Conservation (phyloP, 495 filamentous ascomycete genomes). For the Cairneyella variabilis region DNA sequence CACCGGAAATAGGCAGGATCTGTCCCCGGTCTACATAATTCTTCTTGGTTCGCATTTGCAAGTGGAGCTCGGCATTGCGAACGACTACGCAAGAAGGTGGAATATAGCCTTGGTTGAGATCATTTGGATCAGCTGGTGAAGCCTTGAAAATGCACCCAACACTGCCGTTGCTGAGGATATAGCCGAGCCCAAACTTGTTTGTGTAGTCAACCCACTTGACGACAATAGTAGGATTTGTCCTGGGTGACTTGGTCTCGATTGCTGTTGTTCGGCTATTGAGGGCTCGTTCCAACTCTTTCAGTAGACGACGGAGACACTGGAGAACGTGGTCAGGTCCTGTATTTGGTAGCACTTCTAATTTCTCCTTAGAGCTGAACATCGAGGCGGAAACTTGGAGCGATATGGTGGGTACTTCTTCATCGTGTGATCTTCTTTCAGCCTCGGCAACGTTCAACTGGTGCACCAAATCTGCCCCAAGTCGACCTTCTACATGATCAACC, state of each 20-base stretch:
- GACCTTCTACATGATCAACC: slow-evolving; percentile 16
- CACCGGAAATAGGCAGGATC: slow-evolving; percentile 56
- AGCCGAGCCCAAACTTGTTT: slow-evolving; percentile 84
- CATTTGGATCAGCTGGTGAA: slow-evolving; percentile 45
- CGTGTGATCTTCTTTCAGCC: slow-evolving; percentile 5
- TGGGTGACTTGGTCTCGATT: slow-evolving; percentile 36
- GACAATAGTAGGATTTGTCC: slow-evolving; percentile 50
- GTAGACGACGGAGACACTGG: slow-evolving; percentile 42
- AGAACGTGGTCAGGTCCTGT: slow-evolving; percentile 51
- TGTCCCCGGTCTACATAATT: slow-evolving; percentile 58
- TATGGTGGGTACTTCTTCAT: slow-evolving; percentile 6
- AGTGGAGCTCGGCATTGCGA: slow-evolving; percentile 57
- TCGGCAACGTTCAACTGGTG: slow-evolving; percentile 16
- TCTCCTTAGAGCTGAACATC: slow-evolving; percentile 49
- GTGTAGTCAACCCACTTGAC: slow-evolving; percentile 96
- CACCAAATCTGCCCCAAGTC: slow-evolving; percentile 23
- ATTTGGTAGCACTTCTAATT: slow-evolving; percentile 40
- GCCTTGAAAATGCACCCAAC: slow-evolving; percentile 75
- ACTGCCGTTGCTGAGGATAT: slow-evolving; percentile 79
- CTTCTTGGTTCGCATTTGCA: slow-evolving; percentile 49
- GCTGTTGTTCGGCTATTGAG: slow-evolving; percentile 50
- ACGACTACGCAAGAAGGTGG: slow-evolving; percentile 67
- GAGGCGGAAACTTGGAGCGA: slow-evolving; percentile 9
- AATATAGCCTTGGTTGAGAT: slow-evolving; percentile 33
- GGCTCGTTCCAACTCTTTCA: slow-evolving; percentile 52